Conservation (phyloP, 2,329 filamentous ascomycete species). For the Lomentospora prolificans region DNA sequence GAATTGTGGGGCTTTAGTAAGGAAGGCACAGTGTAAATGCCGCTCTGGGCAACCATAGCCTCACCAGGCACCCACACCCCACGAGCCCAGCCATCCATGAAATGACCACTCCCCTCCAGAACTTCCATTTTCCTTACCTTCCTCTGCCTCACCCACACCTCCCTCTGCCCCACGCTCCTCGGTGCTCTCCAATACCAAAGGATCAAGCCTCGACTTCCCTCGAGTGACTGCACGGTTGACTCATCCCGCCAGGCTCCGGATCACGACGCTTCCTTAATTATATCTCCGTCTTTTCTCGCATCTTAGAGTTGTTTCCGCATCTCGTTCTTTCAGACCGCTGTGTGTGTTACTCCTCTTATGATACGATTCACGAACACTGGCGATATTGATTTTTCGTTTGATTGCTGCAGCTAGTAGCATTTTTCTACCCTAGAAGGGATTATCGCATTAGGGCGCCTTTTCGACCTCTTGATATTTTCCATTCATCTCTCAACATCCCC, state of each 20-base stretch:
- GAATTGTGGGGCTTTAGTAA: too few relatives aligned
- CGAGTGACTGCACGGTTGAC: background rate
- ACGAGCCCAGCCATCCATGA: background rate
- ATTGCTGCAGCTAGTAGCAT: background rate
- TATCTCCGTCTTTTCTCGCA: background rate
- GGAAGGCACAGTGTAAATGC: background rate
- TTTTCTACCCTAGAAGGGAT: background rate
- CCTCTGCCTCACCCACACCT: background rate
- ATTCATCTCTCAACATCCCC: background rate
- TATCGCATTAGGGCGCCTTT: background rate
- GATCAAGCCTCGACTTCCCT: background rate
- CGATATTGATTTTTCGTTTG: conserved; percentile 6
- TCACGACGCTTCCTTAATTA: background rate
- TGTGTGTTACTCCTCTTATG: background rate
- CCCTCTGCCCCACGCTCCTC: background rate
- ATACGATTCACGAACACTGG: background rate
- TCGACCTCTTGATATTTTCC: background rate
- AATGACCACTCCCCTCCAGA: background rate
- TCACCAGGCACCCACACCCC: background rate
- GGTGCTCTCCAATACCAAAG: background rate
- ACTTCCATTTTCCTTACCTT: background rate
- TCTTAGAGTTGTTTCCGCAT: background rate
- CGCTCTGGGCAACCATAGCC: background rate
- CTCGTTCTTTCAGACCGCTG: background rate
- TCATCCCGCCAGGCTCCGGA: background rate